Evolutionary conservation across 2,329 filamentous ascomycete genomes (phyloP), one percentile per base, ranked within the genome.

Genomic region (Aspergillus vadensis): DNA sequence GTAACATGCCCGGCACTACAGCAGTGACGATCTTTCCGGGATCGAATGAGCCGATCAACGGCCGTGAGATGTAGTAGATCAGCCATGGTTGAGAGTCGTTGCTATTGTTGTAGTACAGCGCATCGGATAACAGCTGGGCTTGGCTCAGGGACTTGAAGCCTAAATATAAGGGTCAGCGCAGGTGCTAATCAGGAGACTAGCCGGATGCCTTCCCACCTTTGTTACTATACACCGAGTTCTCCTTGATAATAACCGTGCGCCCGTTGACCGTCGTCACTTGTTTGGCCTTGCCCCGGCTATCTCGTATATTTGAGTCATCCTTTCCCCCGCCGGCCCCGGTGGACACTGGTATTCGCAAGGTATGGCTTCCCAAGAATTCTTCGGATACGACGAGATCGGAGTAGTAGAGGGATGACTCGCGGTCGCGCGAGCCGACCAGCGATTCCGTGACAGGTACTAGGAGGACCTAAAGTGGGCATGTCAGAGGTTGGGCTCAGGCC

Each of bases 301-400:
- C 95, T 64, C 94, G 88, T 69, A 96, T 80, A 72, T 87, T 91
- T 62, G 85, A 81, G 63, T 79, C 80, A 65, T 86, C 84, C 67
- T 84, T 85, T 61, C 77, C 76, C 48, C 79, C 77, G 58, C 75
- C 73, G 55, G 78, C 76, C 23, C 81, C 81, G 51, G 77, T 75
- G 44, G 81, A 77, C 55, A 80, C 80, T 44, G 91, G 89, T 67
- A 97, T 88, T 69, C 93, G 91, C 73, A 99, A 83, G 60, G 98
- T 92, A 90, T 99, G 95, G 82, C 95, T 98, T 65, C 88, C 92
- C 60, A 99, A 85, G 76, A 99, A 98, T 70, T 99, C 95, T 76
- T 99, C 95, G 59, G 91, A 92, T 63, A 87, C 86, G 71, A 94
- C 88, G 67, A 96, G 85, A 74, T 98, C 94, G 69, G 87, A 82